phyloP scores from a whole-genome alignment of 2,329 filamentous ascomycete species.

The Ampelomyces quisqualis region DNA sequence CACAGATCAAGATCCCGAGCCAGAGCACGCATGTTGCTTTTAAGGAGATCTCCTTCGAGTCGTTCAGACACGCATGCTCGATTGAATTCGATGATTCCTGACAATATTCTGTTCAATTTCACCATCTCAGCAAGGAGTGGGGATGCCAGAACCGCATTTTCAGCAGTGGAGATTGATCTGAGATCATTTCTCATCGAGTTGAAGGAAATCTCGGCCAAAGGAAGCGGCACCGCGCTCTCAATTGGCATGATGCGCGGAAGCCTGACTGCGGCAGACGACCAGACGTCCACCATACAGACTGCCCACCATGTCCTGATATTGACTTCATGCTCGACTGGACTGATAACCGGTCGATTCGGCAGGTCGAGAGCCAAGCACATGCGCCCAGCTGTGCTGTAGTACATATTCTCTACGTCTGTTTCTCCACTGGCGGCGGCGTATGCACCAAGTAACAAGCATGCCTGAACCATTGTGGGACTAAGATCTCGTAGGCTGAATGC shows the following conservation, averaged over 20 bases:
- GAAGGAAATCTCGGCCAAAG: constrained; percentile 27
- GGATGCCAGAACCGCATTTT: constrained; percentile 12
- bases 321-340: constrained; percentile 23
- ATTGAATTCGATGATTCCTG: constrained; percentile 28
- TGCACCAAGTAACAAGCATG: constrained; percentile 22
- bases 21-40: constrained; percentile 19
- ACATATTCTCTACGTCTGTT: constrained; percentile 27
- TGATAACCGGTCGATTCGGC: constrained; percentile 20
- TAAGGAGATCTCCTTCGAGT: constrained; percentile 17
- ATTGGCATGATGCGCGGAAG: constrained; percentile 26
- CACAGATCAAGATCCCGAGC: constrained; percentile 22
- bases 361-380: constrained; percentile 25
- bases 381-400: constrained; percentile 25
- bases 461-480: constrained; percentile 18
- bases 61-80: constrained; percentile 24
- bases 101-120: constrained; percentile 24
- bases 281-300: constrained; percentile 29
- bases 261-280: constrained; percentile 26
- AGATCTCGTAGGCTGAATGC: constrained; percentile 23
- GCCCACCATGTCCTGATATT: constrained; percentile 31
- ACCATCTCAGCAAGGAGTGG: constrained; percentile 30
- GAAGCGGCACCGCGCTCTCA: constrained; percentile 19
- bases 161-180: constrained; percentile 10
- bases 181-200: constrained; percentile 18
- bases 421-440: constrained; percentile 27